Percentiles rank a stretch among this genome's conserved stretches.
Evolutionary conservation across 805 yeast genomes (phyloP).

Genomic region (Scheffersomyces amazonensis): DNA sequence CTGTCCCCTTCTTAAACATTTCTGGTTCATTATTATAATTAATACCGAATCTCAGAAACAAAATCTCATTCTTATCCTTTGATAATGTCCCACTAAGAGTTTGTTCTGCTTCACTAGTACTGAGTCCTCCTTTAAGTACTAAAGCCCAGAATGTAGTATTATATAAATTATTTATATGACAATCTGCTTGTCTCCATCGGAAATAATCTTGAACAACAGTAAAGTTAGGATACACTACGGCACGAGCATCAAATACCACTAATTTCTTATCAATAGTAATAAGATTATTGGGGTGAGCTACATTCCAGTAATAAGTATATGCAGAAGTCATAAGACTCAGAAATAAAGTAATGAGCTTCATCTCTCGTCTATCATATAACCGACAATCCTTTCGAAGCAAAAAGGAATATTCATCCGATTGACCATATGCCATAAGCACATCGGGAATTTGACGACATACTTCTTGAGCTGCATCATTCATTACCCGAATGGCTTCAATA

Average conservation of each 20-base stretch:
- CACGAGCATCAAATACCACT: conserved; percentile 91
- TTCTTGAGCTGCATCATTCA: conserved; percentile 76
- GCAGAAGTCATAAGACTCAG: conserved; percentile 78
- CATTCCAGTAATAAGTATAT: conserved; percentile 68
- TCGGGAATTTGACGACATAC: conserved; percentile 69
- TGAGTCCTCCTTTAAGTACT: conserved; percentile 64
- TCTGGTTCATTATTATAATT: conserved; percentile 92
- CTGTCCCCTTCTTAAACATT: conserved; percentile 81
- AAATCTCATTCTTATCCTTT: conserved; percentile 83
- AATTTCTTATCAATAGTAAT: conserved; percentile 40
- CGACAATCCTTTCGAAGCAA: conserved; percentile 61
- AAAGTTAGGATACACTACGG: conserved; percentile 75
- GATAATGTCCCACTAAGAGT: conserved; percentile 74
- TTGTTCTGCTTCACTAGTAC: conserved; percentile 80
- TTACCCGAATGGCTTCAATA: conserved; percentile 64
- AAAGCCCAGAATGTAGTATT: conserved; percentile 92
- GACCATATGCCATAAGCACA: conserved; percentile 82
- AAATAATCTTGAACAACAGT: conserved; percentile 72
- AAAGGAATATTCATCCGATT: conserved; percentile 92
- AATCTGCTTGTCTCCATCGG: conserved; percentile 94
- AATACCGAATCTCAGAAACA: conserved; percentile 73
- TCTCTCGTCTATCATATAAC: conserved; percentile 78
- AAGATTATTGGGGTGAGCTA: conserved; percentile 41
- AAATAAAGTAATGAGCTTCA: conserved; percentile 77
- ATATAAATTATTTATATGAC: conserved; percentile 91